Evolutionary conservation across 2,329 filamentous ascomycete species (phyloP), one percentile per base, ranked within the genome.

Genomic region (Diplodia sapinea): DNA sequence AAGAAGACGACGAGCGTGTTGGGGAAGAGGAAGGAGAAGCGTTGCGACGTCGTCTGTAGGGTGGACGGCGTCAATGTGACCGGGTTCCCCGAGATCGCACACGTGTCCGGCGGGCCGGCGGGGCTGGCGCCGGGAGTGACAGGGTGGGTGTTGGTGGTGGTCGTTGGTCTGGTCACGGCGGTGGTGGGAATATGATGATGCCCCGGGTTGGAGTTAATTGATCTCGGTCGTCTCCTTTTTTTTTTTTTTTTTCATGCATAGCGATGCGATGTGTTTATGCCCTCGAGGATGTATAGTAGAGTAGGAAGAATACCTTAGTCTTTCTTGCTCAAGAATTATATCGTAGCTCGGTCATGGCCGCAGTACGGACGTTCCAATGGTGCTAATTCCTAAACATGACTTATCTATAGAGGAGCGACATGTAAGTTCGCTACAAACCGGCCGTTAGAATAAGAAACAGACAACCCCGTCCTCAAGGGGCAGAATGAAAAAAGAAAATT

Each of bases 1-100:
- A 9, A 2, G 31, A 8, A 23, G 33, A 29, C 12, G 36, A 36
- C 29, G 23, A 15, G 31, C 17, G n/a, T 26, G 6, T 40, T 71
- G 49, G 70, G 71, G 67, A 70, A 68, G 70, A 65, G 65, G 56
- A 70, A 51, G 50, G 70, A 69, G 66, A 72, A 73, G 67, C 71
- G 75, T 20, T 67, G 65, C 33, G 54, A 59, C n/a, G 74, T 75
- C 12, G 76, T 79, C 1, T 80, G 78, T 69, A 76, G 74, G 69
- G 75, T 80, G 38, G 78, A 80, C 67, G 76, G 72, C 13, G 77
- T 79, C 0, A 71, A 75, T 70, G 59, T 73, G 38, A 47, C 73
- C 12, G 78, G 78, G 6, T 75, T 72, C 9, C 78, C 78, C 1
- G 78, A 80, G 72, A 70, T 79, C 61, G 73, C 74, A 40, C 71